Conservation (phyloP, 108 stramenopile species). For the Nitzschia inconspicua region DNA sequence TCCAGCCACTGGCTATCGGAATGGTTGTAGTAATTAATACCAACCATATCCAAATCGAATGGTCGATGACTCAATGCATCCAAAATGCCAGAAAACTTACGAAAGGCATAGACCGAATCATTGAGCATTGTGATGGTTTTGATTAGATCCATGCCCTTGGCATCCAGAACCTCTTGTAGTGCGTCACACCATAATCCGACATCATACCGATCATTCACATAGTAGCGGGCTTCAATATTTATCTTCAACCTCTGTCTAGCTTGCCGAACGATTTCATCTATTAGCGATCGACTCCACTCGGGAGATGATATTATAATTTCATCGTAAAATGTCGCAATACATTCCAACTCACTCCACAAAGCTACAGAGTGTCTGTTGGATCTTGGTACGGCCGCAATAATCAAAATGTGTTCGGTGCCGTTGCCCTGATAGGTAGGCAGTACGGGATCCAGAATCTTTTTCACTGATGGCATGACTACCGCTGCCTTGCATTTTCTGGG, state of each 20-base stretch:
- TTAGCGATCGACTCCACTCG: slow-evolving; percentile 8
- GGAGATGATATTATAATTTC: slow-evolving; percentile 13
- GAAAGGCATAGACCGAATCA: slow-evolving; percentile 14
- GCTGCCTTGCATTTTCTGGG: no score
- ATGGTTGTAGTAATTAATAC: neutral
- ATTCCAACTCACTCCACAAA: slow-evolving; percentile 29
- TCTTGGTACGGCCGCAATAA: slow-evolving; percentile 28
- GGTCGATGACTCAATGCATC: neutral
- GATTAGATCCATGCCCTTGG: neutral
- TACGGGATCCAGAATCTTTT: neutral
- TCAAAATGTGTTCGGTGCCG: slow-evolving; percentile 6
- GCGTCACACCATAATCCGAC: slow-evolving; percentile 43
- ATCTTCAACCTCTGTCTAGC: neutral
- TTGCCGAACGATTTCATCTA: slow-evolving; percentile 1
- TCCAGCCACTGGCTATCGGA: slow-evolving; percentile 8
- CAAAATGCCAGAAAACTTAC: slow-evolving; percentile 12
- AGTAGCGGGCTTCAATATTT: slow-evolving; percentile 11
- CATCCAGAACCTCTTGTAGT: neutral
- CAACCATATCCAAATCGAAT: neutral
- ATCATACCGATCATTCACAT: slow-evolving; percentile 34
- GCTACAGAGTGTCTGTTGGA: slow-evolving; percentile 8
- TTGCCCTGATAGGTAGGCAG: no score
- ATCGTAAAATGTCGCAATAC: slow-evolving; percentile 9
- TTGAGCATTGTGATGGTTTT: no score
- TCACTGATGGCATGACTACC: no score